A percentile compares a stretch with the other conserved stretches of the same genome.
Conservation (phyloP, 371 early-diverging fungal genomes). For the Homolaphlyctis polyrhiza region DNA sequence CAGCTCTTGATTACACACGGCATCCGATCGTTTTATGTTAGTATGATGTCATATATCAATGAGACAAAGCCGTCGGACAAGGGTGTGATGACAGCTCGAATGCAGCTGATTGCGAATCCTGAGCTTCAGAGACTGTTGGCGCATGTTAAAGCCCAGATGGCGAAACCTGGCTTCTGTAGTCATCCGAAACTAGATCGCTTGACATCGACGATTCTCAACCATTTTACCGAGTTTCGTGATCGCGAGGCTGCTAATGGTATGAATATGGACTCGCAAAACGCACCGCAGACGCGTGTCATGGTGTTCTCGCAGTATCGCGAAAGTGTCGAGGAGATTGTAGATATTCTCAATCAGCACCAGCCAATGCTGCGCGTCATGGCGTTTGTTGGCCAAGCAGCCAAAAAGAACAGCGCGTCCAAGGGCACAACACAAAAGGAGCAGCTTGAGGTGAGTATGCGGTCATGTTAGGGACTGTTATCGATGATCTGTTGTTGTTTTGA, state of each 20-base stretch:
- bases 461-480: no score
- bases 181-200: slow-evolving; percentile 82
- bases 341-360: slow-evolving; percentile 51
- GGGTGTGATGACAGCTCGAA: slow-evolving; percentile 20
- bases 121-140: slow-evolving; percentile 38
- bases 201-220: slow-evolving; percentile 57
- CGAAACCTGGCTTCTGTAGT: slow-evolving; percentile 50
- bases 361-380: slow-evolving; percentile 65
- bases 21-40: slow-evolving; percentile 50
- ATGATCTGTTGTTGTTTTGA: background rate
- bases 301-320: slow-evolving; percentile 84
- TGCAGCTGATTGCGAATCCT: slow-evolving; percentile 28
- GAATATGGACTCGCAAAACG: background rate
- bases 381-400: slow-evolving; percentile 81
- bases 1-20: slow-evolving; percentile 59
- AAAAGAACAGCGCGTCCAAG: slow-evolving; percentile 56
- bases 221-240: slow-evolving; percentile 52
- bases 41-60: slow-evolving; percentile 30
- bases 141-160: slow-evolving; percentile 26
- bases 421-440: slow-evolving; percentile 84
- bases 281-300: slow-evolving; percentile 66
- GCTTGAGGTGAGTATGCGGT: slow-evolving; percentile 50
- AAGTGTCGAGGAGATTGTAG: slow-evolving; percentile 80
- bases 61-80: slow-evolving; percentile 25
- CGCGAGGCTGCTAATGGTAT: slow-evolving; percentile 5